Evolutionary conservation across 2,329 filamentous ascomycete species (phyloP), one percentile per base, ranked within the genome.

Genomic region (Phaeoacremonium minimum): DNA sequence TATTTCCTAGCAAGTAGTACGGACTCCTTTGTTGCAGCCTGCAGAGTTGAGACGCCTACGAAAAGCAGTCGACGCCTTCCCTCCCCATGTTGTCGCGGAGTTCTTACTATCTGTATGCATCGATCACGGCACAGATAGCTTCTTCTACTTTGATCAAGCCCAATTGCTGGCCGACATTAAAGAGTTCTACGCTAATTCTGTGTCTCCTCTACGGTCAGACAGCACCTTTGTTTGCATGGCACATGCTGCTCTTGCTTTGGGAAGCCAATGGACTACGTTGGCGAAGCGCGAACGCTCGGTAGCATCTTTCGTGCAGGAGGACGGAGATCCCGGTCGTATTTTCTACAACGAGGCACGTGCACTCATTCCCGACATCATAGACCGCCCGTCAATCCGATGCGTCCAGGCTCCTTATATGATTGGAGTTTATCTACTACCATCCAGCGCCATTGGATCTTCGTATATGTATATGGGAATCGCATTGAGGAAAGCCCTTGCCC

Each of bases 391-490:
- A 15, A 17, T 61, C 4, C 42, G 49, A 12, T 56, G 57, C 3
- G 51, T 61, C 0, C 59, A 62, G 28, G 58, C 54, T 1, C 45
- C 49, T 0, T 61, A 54, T 13, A 35, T 61, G 2, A 20, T 63
- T 5, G 56, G 57, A 1, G 56, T 62, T 6, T 62, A 62, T 29
- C 40, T 60, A 3, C 47, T 63, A 46, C 58, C 59, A 1, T 44
- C 52, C 9, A 58, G 47, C 33, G 55, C 59, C 0, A 51, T 60
- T 30, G 56, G 55, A 6, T 54, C 56, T 4, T 60, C 58, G 0
- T 55, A 57, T 17, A 40, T 57, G 7, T 57, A 56, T 29, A 51
- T 57, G 45, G 53, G 54, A 1, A 17, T 57, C 6, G 52, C 51
- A 2, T 31, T 57, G 9, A 38, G 53, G 5, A 57, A 56, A 18